Conservation (phyloP, 768 basidiomycete species). For the Xerocomellus dryophilus region DNA sequence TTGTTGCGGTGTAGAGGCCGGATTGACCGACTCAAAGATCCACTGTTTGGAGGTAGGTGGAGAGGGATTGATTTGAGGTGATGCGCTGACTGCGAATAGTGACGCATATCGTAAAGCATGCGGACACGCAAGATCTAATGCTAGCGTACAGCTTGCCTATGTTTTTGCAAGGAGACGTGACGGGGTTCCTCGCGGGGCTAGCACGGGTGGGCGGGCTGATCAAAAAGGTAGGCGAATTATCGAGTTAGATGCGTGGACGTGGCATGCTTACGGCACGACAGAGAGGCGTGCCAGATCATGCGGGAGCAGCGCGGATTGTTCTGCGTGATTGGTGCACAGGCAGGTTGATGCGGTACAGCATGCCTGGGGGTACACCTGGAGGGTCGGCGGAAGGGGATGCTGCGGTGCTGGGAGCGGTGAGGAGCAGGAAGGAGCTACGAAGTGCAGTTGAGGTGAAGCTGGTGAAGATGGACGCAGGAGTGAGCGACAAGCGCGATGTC, state of each 20-base stretch:
- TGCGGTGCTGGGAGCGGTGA: constrained; percentile 44
- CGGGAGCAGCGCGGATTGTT: constrained; percentile 72
- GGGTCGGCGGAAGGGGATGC: constrained; percentile 40
- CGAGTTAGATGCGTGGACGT: not conserved
- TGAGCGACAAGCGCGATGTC: constrained; percentile 40
- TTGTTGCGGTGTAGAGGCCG: constrained; percentile 76
- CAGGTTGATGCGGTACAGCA: constrained; percentile 69
- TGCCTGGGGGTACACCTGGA: constrained; percentile 38
- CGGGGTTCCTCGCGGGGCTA: constrained; percentile 72
- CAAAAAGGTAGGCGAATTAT: constrained; percentile 61
- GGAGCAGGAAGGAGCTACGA: constrained; percentile 66
- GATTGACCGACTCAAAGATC: constrained; percentile 83
- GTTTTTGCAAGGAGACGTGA: constrained; percentile 63
- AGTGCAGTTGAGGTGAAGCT: constrained; percentile 48
- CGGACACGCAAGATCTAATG: constrained; percentile 82
- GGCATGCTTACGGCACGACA: constrained; percentile 31
- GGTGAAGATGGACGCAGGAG: constrained; percentile 48
- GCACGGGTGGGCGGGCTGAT: constrained; percentile 73
- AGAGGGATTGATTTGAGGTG: not conserved
- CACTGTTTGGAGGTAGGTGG: constrained; percentile 60
- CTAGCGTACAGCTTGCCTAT: constrained; percentile 82
- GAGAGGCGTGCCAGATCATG: constrained; percentile 71
- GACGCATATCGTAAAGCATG: constrained; percentile 61
- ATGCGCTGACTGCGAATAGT: constrained; percentile 41
- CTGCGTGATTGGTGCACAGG: constrained; percentile 83